A percentile compares a stretch with the other conserved stretches of the same genome.
These are phyloP conservation scores for Cytospora piceicola DNA, from an alignment of 2,329 filamentous ascomycete species.

Conservation along the genomic window DNA sequence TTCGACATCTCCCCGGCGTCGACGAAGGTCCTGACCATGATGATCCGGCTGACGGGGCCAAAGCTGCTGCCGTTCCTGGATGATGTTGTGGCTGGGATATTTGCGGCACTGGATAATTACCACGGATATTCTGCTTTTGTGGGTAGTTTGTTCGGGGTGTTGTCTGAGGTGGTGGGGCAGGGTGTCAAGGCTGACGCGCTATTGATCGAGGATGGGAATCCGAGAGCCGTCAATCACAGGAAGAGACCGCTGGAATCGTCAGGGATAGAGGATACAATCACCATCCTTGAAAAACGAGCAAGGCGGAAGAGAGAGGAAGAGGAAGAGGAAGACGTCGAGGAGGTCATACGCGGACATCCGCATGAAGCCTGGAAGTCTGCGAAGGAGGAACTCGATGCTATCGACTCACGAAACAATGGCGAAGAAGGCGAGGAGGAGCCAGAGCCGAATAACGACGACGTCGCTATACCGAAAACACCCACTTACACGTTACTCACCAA, in stretches of 20 bases:
- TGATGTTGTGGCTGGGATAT: conserved; percentile 88
- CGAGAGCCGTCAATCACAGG: conserved; percentile 46
- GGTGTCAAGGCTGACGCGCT: conserved; percentile 65
- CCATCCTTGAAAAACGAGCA: conserved; percentile 67
- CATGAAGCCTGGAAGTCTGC: conserved; percentile 42
- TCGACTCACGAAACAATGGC: conserved; percentile 34
- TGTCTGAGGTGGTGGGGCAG: conserved; percentile 83
- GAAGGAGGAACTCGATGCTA: conserved; percentile 38
- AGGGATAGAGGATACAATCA: conserved; percentile 51
- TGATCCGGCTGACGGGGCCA: conserved; percentile 85
- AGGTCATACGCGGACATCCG: conserved; percentile 41
- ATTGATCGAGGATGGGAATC: conserved; percentile 48
- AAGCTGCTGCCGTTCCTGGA: conserved; percentile 84
- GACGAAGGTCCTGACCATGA: conserved; percentile 90
- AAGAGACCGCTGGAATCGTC: conserved; percentile 42
- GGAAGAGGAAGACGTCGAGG: conserved; percentile 39
- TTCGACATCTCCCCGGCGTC: conserved; percentile 92
- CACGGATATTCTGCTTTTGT: conserved; percentile 90
- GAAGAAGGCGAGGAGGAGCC: conserved; percentile 44
- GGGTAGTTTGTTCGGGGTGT: conserved; percentile 79
- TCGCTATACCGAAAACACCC: conserved; percentile 66
- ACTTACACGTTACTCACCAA: conserved; percentile 81
- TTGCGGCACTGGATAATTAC: conserved; percentile 90
- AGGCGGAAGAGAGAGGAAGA: conserved; percentile 46
- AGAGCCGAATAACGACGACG: conserved; percentile 38